Evolutionary conservation across 1,284 basidiomycete genomes (phyloP).

Genomic region (Butyriboletus appendiculatus): DNA sequence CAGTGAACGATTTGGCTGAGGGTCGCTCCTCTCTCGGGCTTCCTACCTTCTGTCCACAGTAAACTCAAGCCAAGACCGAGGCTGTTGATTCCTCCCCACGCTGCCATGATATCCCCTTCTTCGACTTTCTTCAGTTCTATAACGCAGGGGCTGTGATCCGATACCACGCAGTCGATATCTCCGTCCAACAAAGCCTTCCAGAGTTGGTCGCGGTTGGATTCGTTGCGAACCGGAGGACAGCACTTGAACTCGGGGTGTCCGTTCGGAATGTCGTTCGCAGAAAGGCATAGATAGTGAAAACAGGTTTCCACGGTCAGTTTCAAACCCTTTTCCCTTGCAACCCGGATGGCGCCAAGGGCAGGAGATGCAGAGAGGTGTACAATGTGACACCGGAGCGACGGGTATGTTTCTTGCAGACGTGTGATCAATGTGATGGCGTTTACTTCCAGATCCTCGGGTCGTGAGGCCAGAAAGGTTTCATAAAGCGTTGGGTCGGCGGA

Average conservation of each 20-base stretch:
- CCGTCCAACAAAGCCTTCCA: constrained; percentile 83
- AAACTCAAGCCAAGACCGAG: constrained; percentile 86
- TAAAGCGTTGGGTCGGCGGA: constrained; percentile 58
- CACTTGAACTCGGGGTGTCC: constrained; percentile 88
- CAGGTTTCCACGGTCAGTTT: constrained; percentile 91
- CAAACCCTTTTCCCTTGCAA: constrained; percentile 62
- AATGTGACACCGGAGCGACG: constrained; percentile 82
- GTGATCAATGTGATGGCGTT: constrained; percentile 79
- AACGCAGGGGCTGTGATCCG: constrained; percentile 92
- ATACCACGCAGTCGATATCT: constrained; percentile 87
- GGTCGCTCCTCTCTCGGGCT: constrained; percentile 49
- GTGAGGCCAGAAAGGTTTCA: constrained; percentile 80
- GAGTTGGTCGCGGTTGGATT: constrained; percentile 67
- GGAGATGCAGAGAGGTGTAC: constrained; percentile 88
- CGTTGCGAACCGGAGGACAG: constrained; percentile 88
- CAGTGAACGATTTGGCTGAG: constrained; percentile 72
- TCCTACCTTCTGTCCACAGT: constrained; percentile 78
- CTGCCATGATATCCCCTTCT: constrained; percentile 78
- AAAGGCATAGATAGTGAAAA: constrained; percentile 87
- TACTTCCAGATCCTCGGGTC: constrained; percentile 76
- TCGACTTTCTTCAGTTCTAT: constrained; percentile 80
- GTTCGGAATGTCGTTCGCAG: constrained; percentile 63
- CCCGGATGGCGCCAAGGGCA: constrained; percentile 74
- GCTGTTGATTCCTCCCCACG: constrained; percentile 93
- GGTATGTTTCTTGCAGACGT: constrained; percentile 59